Evolutionary conservation across 1,284 basidiomycete species (phyloP).

Genomic region (Volvariella surrecta): DNA sequence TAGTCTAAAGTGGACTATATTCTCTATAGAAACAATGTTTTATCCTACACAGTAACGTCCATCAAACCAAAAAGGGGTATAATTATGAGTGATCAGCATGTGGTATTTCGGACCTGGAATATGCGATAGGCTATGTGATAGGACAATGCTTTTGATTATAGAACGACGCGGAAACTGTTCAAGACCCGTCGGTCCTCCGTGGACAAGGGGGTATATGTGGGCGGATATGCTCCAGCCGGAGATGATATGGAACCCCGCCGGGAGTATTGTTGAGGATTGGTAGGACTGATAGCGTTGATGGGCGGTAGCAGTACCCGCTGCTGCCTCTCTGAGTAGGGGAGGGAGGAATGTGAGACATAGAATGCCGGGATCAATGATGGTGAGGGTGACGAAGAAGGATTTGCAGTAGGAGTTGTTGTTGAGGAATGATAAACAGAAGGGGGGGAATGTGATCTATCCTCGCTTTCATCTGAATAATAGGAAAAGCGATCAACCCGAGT

Average conservation of each 20-base stretch:
- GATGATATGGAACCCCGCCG: constrained; percentile 3
- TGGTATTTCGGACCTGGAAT: too few relatives aligned
- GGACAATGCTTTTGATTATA: constrained; percentile 23
- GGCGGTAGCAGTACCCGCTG: constrained; percentile 17
- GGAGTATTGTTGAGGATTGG: not conserved
- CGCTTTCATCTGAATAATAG: constrained; percentile 26
- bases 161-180: constrained; percentile 43
- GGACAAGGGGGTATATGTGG: constrained; percentile 40
- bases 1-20: too few relatives aligned
- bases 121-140: not conserved
- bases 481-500: constrained; percentile 34
- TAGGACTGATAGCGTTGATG: constrained; percentile 11
- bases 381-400: constrained; percentile 25
- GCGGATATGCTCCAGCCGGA: constrained; percentile 15
- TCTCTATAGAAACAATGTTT: too few relatives aligned
- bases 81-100: too few relatives aligned
- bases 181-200: constrained; percentile 50
- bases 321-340: constrained; percentile 11
- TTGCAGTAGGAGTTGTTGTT: constrained; percentile 7
- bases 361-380: constrained; percentile 21
- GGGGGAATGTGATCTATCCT: constrained; percentile 18
- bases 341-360: constrained; percentile 13
- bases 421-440: constrained; percentile 8
- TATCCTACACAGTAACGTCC: too few relatives aligned
- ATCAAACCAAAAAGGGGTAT: too few relatives aligned